A percentile compares a stretch with the other conserved stretches of the same genome.
Conservation (phyloP, 2,329 filamentous ascomycete genomes). For the Colletotrichum lentis region DNA sequence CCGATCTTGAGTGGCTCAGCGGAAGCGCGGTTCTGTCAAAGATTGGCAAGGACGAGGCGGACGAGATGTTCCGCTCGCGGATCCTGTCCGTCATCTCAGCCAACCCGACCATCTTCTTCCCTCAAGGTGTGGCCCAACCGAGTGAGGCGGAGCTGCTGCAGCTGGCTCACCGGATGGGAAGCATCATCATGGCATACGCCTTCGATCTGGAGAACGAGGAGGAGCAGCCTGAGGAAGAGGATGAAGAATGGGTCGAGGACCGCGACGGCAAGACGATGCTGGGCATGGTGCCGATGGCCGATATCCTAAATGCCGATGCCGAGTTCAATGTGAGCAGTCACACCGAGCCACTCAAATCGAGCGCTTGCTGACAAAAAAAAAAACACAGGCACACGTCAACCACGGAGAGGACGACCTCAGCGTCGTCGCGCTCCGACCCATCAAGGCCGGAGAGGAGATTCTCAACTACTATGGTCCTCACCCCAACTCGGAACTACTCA, state of each 20-base stretch:
- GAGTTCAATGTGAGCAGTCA: conserved; percentile 74
- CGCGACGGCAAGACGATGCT: conserved; percentile 67
- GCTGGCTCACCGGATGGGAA: conserved; percentile 81
- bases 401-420: conserved; percentile 66
- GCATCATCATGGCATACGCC: conserved; percentile 90
- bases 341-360: accelerated
- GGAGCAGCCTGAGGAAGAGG: conserved; percentile 66
- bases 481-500: conserved; percentile 80
- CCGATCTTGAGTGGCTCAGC: conserved; percentile 76
- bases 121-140: conserved; percentile 45
- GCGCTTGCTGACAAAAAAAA: not conserved
- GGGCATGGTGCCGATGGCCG: conserved; percentile 90
- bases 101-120: conserved; percentile 57
- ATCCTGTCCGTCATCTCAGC: conserved; percentile 61
- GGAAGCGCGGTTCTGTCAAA: conserved; percentile 79
- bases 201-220: conserved; percentile 76
- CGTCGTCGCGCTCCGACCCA: conserved; percentile 75
- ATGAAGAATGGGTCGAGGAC: conserved; percentile 72
- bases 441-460: conserved; percentile 77
- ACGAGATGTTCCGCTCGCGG: conserved; percentile 69
- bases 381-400: conserved; percentile 60
- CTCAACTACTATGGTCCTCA: conserved; percentile 91
- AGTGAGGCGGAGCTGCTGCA: conserved; percentile 56
- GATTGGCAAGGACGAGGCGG: conserved; percentile 77
- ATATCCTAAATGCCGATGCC: conserved; percentile 88